Evolutionary conservation across 2,329 filamentous ascomycete genomes (phyloP).

Genomic region (Trichophyton verrucosum): DNA sequence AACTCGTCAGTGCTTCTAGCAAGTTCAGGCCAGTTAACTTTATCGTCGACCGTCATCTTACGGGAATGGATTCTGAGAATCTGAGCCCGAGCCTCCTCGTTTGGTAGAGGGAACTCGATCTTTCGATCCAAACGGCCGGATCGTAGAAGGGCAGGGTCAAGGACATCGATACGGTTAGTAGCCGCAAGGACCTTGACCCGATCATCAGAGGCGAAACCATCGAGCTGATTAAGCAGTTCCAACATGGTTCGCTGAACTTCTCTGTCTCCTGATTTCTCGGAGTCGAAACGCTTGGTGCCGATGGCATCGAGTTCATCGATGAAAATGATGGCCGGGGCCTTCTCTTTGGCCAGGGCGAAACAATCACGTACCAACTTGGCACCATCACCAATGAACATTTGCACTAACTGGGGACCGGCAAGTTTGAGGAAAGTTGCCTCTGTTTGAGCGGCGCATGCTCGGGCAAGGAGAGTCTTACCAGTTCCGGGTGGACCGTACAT

Average conservation of each 20-base stretch:
- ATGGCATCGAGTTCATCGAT: constrained; percentile 97
- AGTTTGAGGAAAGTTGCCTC: constrained; percentile 98
- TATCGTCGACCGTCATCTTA: constrained; percentile 93
- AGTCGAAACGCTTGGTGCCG: constrained; percentile 98
- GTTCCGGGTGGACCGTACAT: constrained; percentile 69
- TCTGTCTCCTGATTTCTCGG: constrained; percentile 91
- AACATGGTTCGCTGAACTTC: constrained; percentile 99
- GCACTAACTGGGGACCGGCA: constrained; percentile 89
- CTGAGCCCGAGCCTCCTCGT: constrained; percentile 93
- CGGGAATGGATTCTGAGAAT: constrained; percentile 95
- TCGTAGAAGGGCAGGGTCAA: constrained; percentile 81
- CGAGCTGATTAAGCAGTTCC: constrained; percentile 94
- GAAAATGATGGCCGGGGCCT: constrained; percentile 98
- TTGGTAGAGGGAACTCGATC: constrained; percentile 95
- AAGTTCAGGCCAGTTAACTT: constrained; percentile 90
- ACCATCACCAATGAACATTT: constrained; percentile 99
- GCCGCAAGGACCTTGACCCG: constrained; percentile 92
- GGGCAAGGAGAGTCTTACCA: constrained; percentile 53
- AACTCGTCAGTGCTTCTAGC: constrained; percentile 97
- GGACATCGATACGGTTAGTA: constrained; percentile 86
- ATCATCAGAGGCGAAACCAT: constrained; percentile 94
- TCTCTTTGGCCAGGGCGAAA: constrained; percentile 95
- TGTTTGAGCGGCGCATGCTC: constrained; percentile 93
- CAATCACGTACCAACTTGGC: constrained; percentile 95
- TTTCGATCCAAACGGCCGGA: constrained; percentile 90